These are phyloP conservation scores for Fomitopsis palustris DNA, from an alignment of 1,284 basidiomycete genomes.

Conservation along the genomic window DNA sequence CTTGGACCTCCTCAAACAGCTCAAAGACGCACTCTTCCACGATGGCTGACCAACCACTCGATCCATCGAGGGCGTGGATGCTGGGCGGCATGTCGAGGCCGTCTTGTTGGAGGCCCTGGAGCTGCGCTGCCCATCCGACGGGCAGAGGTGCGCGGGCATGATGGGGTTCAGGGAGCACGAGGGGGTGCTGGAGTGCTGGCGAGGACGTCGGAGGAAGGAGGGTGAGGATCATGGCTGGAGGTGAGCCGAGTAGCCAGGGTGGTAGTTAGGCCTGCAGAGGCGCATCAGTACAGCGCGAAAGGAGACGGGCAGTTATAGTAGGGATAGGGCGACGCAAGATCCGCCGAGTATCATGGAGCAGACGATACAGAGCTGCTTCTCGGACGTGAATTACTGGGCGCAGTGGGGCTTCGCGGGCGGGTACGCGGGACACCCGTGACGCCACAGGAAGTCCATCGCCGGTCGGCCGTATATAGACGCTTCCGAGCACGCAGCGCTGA, in stretches of 20 bases:
- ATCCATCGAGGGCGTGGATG: conserved; percentile 62
- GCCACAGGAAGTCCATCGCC: not conserved
- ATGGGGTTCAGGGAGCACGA: not conserved
- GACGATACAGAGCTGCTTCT: not conserved
- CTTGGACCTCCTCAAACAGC: conserved; percentile 31
- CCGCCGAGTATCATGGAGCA: not conserved
- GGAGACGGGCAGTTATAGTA: not conserved
- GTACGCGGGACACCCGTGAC: not conserved
- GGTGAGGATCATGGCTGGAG: conserved; percentile 61
- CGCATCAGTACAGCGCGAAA: not conserved
- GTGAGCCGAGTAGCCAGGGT: not conserved
- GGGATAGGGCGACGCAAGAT: not conserved
- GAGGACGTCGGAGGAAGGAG: conserved; percentile 43
- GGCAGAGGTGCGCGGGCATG: conserved; percentile 45
- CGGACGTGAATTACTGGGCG: not conserved
- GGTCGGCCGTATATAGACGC: not conserved
- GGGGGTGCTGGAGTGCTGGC: not conserved
- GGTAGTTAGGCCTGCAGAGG: not conserved
- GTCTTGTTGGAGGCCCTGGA: conserved; percentile 46
- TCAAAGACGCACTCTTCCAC: conserved; percentile 61
- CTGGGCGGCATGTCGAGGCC: conserved; percentile 55
- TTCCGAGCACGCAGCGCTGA: not conserved
- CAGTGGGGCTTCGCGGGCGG: not conserved
- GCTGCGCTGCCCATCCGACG: conserved; percentile 52
- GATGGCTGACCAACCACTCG: conserved; percentile 53